These are phyloP conservation scores for Phyllosticta citrichinensis DNA, from an alignment of 2,329 filamentous ascomycete species.

Conservation along the genomic window DNA sequence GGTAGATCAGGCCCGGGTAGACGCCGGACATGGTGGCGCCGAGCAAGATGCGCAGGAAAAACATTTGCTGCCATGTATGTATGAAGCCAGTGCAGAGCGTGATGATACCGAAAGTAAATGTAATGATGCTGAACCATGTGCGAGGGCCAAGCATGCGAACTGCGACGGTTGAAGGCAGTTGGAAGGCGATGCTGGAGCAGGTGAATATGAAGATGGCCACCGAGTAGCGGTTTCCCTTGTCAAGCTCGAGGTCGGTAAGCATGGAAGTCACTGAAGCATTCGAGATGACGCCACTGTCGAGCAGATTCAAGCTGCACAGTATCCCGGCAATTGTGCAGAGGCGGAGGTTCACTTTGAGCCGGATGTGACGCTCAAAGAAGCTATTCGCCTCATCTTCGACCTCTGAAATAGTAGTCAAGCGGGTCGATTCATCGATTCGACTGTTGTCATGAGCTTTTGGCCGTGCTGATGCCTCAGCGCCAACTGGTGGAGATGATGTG, in stretches of 20 bases:
- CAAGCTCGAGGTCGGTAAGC: slow-evolving; percentile 52
- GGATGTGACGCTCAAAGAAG: slow-evolving; percentile 38
- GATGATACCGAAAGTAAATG: slow-evolving; percentile 52
- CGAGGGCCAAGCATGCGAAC: slow-evolving; percentile 56
- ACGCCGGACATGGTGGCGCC: slow-evolving; percentile 49
- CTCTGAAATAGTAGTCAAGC: not conserved
- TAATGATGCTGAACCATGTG: slow-evolving; percentile 51
- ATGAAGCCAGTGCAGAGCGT: slow-evolving; percentile 61
- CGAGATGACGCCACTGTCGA: slow-evolving; percentile 61
- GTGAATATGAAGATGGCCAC: slow-evolving; percentile 67
- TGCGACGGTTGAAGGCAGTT: slow-evolving; percentile 57
- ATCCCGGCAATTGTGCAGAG: slow-evolving; percentile 62
- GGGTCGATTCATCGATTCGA: not conserved
- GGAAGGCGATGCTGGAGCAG: slow-evolving; percentile 56
- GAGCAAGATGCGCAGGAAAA: slow-evolving; percentile 53
- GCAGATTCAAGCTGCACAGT: slow-evolving; percentile 58
- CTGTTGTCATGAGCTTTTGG: not conserved
- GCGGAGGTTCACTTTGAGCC: slow-evolving; percentile 55
- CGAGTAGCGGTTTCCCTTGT: slow-evolving; percentile 54
- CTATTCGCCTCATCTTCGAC: slow-evolving; percentile 3
- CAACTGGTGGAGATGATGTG: not conserved
- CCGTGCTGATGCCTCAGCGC: not conserved
- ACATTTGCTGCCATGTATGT: slow-evolving; percentile 59
- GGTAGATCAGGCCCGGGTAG: slow-evolving; percentile 38
- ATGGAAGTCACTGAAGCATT: slow-evolving; percentile 61